These are phyloP conservation scores for Solanum hybrid DNA, from an alignment of 305 asterid species.

Conservation along the genomic window DNA sequence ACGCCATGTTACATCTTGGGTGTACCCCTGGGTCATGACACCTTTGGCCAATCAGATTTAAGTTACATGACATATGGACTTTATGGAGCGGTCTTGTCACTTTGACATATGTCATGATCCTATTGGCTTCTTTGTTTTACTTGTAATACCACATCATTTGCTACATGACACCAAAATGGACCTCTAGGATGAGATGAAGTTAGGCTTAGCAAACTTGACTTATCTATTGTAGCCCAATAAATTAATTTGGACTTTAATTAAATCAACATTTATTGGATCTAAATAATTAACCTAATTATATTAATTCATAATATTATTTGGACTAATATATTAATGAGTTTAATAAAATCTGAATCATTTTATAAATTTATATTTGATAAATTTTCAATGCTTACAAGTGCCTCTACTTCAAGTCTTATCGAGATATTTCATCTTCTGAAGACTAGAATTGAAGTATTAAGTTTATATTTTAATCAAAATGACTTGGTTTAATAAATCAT, in stretches of 20 bases:
- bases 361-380: no score
- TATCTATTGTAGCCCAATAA: neutral
- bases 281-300: no score
- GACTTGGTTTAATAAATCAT: no score
- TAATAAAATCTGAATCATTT: no score
- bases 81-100: neutral
- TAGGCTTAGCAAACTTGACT: neutral
- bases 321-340: no score
- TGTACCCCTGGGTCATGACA: neutral
- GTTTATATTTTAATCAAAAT: no score
- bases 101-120: neutral
- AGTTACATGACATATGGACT: neutral
- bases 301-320: no score
- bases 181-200: neutral
- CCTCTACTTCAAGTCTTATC: no score
- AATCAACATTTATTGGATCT: neutral
- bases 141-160: neutral
- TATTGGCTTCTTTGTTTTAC: neutral
- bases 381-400: no score
- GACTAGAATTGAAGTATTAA: no score
- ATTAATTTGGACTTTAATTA: neutral
- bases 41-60: neutral
- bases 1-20: no score
- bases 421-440: no score
- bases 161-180: neutral